Evolutionary conservation across 257 asterid species (phyloP), one percentile per base, ranked within the genome.

Genomic region (Scutellaria minor): DNA sequence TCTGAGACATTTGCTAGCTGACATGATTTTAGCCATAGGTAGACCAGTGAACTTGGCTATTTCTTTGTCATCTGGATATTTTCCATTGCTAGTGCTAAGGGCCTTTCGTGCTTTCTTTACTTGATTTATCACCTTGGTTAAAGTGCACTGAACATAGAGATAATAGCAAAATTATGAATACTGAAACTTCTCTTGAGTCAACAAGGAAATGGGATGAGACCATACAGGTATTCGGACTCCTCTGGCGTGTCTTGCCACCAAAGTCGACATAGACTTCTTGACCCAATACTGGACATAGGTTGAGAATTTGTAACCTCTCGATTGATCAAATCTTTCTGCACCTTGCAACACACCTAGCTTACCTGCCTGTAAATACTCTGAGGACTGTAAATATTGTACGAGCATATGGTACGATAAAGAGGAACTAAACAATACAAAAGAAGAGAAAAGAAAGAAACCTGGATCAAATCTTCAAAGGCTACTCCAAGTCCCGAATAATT

Each of bases 261-360:
- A 68, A 22, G 77, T 82, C 13, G 94, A 84, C 64, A 90, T 84
- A 7, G 96, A 87, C 64, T 89, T 92, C 76, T 91, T 79, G 31
- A 92, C 85, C 97, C 98, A 92, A 42, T 86, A 90, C 66, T 92
- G 97, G 71, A 92, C 98, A 22, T 92, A 92, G 9, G 98, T 92
- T 4, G 97, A 92, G 71, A 92, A 92, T 81, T 90, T 85, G 91
- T 83, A 90, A 10, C 98, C 97, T 74, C 95, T 82, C 7, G 89
- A 82, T 74, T 85, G 87, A 66, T 92, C 96, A 64, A 90, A 92
- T 73, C 90, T 83, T 83, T 88, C 91, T 1, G 97, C 98, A 68
- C 98, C 98, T 84, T 83, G 88, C 70, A 92, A 77, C 59, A 90
- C 95, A 40, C 96, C 98, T 10, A 85, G 39, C 41, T 83, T 82